phyloP scores from a whole-genome alignment of 192 early-diverging fungal genomes.

The Coemansia sp. region DNA sequence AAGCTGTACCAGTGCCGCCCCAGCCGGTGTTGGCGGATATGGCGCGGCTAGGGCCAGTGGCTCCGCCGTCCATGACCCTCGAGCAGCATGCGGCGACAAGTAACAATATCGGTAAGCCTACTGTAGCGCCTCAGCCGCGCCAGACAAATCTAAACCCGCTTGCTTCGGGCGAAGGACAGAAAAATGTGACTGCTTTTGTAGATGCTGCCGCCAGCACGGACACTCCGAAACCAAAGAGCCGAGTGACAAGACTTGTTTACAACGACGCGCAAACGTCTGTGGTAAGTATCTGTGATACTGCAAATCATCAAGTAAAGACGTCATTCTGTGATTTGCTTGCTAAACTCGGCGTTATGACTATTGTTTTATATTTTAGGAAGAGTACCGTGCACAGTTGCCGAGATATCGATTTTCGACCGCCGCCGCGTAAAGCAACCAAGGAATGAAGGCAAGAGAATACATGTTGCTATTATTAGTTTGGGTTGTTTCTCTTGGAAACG shows the following conservation, averaged over 20 bases:
- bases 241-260: constrained; percentile 42
- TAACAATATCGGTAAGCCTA: constrained; percentile 36
- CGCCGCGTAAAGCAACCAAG: not conserved
- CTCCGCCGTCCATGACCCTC: not conserved
- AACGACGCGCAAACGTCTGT: constrained; percentile 31
- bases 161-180: not conserved
- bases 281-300: constrained; percentile 30
- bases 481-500: not conserved
- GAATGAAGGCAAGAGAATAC: constrained; percentile 9
- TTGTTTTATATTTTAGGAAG: constrained; percentile 36
- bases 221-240: constrained; percentile 11
- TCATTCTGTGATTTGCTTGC: not conserved
- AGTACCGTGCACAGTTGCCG: constrained; percentile 39
- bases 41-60: constrained; percentile 1
- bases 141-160: constrained; percentile 9
- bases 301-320: not conserved
- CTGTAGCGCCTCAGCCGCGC: constrained; percentile 21
- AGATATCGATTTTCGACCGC: constrained; percentile 20
- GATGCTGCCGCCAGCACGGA: constrained; percentile 15
- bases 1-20: not conserved
- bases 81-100: not conserved
- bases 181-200: constrained; percentile 20
- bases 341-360: not conserved
- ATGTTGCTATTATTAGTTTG: constrained; percentile 3
- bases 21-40: constrained; percentile 1